Conservation (phyloP, 345 rosid species). For the Alliaria petiolata region DNA sequence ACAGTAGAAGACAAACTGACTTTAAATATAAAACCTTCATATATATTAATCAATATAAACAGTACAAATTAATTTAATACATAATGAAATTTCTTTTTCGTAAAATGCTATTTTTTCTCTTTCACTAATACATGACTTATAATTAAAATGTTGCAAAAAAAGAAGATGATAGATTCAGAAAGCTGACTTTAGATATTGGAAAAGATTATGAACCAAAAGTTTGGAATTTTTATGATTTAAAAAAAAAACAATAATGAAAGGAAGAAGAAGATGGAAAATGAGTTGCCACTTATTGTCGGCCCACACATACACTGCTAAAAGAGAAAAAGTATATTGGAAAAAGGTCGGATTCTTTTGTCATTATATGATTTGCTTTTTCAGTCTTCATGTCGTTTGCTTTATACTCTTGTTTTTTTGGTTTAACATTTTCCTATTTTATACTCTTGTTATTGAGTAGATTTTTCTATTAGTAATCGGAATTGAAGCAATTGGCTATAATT, state of each 20-base stretch:
- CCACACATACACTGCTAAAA: constrained; percentile 18
- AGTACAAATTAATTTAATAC: background rate
- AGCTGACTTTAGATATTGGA: no score
- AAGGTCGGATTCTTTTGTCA: constrained; percentile 25
- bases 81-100: background rate
- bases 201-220: no score
- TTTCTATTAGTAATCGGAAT: background rate
- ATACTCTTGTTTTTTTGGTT: background rate
- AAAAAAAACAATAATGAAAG: background rate
- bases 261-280: constrained; percentile 11
- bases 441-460: background rate
- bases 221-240: no score
- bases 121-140: background rate
- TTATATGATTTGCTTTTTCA: background rate
- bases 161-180: no score
- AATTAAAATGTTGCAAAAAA: background rate
- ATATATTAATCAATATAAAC: background rate
- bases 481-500: background rate
- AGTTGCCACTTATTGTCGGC: constrained; percentile 21
- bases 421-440: constrained; percentile 3
- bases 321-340: background rate
- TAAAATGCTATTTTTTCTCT: background rate
- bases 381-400: constrained; percentile 3
- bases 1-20: background rate
- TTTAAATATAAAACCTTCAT: background rate